phyloP scores from a whole-genome alignment of 148 eudicot species.

The Limonium bicolor region DNA sequence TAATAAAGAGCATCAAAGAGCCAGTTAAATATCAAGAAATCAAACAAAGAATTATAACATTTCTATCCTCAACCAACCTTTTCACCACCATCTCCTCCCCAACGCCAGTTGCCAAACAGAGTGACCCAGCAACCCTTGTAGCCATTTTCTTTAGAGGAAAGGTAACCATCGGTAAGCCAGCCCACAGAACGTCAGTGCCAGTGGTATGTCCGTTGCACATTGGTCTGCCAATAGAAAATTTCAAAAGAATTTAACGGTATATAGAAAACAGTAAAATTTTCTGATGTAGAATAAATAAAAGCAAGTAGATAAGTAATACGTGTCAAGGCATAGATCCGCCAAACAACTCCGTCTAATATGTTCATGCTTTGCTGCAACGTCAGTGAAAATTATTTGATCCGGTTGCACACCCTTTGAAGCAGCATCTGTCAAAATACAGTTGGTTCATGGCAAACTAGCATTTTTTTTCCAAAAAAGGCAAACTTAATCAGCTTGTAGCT shows the following conservation, averaged over 20 bases:
- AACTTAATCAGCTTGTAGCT: background rate
- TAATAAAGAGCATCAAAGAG: too few species aligned
- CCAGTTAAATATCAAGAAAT: too few species aligned
- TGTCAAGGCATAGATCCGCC: constrained; percentile 94
- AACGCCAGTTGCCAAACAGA: constrained; percentile 82
- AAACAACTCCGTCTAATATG: constrained; percentile 85
- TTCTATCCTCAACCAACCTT: constrained; percentile 26
- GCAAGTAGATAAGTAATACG: constrained; percentile 31
- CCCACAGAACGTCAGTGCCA: constrained; percentile 99
- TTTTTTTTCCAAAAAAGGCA: too few species aligned
- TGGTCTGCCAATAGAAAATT: constrained; percentile 35
- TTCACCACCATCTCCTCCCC: constrained; percentile 88
- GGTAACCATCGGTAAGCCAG: constrained; percentile 93
- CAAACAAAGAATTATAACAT: background rate
- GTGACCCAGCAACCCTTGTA: constrained; percentile 91
- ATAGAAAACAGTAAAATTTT: background rate
- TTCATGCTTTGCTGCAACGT: constrained; percentile 89
- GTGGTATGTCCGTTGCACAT: constrained; percentile 96
- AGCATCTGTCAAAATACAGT: constrained; percentile 77
- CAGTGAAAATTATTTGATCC: constrained; percentile 94
- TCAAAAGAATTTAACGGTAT: background rate
- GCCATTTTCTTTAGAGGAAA: constrained; percentile 96
- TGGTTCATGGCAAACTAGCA: too few species aligned
- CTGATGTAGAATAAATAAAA: background rate
- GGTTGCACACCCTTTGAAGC: constrained; percentile 89